phyloP scores from a whole-genome alignment of 2,329 filamentous ascomycete genomes.

The Fusarium sp. region DNA sequence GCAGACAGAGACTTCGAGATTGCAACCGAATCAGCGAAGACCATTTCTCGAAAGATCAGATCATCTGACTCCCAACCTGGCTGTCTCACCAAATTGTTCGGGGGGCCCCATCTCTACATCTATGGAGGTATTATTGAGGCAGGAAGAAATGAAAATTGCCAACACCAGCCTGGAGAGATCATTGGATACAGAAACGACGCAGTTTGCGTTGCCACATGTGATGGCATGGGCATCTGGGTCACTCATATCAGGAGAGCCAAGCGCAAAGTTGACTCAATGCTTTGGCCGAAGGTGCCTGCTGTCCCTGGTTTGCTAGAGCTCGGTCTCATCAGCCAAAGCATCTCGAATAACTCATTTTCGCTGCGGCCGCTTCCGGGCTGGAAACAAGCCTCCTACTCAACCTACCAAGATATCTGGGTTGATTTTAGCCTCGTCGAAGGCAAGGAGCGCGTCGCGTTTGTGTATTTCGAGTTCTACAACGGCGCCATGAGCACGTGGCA shows the following conservation, averaged over 20 bases:
- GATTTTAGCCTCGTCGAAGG: constrained; percentile 4
- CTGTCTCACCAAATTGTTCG: constrained; percentile 21
- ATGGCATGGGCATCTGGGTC: constrained; percentile 29
- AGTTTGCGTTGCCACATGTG: constrained; percentile 26
- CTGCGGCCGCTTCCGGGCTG: background rate
- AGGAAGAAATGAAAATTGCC: background rate
- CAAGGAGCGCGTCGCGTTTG: constrained; percentile 14
- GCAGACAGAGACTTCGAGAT: constrained; percentile 21
- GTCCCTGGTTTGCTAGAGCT: constrained; percentile 15
- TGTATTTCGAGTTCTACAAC: constrained; percentile 38
- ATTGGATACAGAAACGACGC: constrained; percentile 2
- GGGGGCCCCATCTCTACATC: constrained; percentile 21
- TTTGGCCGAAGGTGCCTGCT: constrained; percentile 35
- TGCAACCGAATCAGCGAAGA: constrained; percentile 5
- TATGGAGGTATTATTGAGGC: constrained; percentile 25
- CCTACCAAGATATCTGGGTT: constrained; percentile 23
- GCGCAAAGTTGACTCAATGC: constrained; percentile 31
- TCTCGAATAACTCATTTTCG: background rate
- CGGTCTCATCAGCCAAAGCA: background rate
- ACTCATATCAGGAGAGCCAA: constrained; percentile 30
- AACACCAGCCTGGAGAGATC: background rate
- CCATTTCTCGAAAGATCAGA: constrained; percentile 32
- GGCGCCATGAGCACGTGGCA: constrained; percentile 34
- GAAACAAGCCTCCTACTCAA: background rate
- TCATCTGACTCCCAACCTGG: constrained; percentile 35